These are phyloP conservation scores for Ascochyta pisi DNA, from an alignment of 2,329 filamentous ascomycete species.

Conservation along the genomic window DNA sequence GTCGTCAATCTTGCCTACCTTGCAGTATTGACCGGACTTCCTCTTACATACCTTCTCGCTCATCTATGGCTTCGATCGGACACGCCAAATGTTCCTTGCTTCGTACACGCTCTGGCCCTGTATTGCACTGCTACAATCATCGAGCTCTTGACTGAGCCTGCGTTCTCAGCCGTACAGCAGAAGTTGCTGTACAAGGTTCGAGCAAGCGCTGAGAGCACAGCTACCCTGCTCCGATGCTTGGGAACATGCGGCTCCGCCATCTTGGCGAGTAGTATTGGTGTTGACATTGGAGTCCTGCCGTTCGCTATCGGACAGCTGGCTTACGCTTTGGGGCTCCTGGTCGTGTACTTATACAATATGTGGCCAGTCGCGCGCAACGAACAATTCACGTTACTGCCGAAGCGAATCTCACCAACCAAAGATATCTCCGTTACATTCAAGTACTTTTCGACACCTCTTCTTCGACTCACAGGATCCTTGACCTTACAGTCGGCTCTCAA, in stretches of 20 bases:
- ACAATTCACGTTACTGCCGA: slow-evolving; percentile 72
- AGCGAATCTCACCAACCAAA: slow-evolving; percentile 49
- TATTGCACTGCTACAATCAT: slow-evolving; percentile 67
- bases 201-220: slow-evolving; percentile 81
- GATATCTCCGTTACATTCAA: slow-evolving; percentile 28
- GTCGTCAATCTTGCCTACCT: slow-evolving; percentile 90
- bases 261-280: slow-evolving; percentile 61
- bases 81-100: slow-evolving; percentile 66
- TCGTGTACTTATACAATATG: slow-evolving; percentile 73
- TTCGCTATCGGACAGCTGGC: slow-evolving; percentile 87
- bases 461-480: slow-evolving; percentile 79
- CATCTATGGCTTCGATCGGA: slow-evolving; percentile 68
- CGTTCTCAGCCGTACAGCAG: slow-evolving; percentile 86
- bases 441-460: slow-evolving; percentile 71
- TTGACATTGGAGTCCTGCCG: slow-evolving; percentile 77
- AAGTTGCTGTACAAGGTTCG: slow-evolving; percentile 80
- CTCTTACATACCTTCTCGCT: slow-evolving; percentile 70
- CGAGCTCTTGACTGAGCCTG: slow-evolving; percentile 85
- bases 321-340: slow-evolving; percentile 73
- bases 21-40: slow-evolving; percentile 71
- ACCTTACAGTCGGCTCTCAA: slow-evolving; percentile 90
- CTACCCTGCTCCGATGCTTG: slow-evolving; percentile 78
- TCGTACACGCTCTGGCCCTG: slow-evolving; percentile 62
- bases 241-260: slow-evolving; percentile 75
- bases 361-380: slow-evolving; percentile 61